These are phyloP conservation scores for Vitis rupestris DNA, from an alignment of 164 flowering plant species.

Conservation along the genomic window DNA sequence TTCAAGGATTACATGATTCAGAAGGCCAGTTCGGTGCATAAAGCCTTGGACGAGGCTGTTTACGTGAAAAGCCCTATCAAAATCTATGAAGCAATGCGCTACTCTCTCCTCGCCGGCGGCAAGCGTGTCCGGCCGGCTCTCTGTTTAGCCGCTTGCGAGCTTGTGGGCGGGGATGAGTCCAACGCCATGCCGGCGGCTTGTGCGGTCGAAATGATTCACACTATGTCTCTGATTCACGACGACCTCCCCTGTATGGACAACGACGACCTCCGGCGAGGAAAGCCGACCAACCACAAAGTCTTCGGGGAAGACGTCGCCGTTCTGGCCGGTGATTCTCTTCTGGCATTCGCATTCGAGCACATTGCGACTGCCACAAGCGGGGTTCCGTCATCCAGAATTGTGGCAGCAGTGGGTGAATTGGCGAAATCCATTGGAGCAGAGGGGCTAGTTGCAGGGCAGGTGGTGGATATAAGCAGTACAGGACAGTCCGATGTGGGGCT, in stretches of 20 bases:
- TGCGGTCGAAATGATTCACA: slow-evolving; percentile 61
- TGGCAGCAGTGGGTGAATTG: no score
- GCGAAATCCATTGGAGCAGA: no score
- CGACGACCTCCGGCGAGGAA: slow-evolving; percentile 48
- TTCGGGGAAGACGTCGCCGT: no score
- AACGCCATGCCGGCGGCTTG: slow-evolving; percentile 50
- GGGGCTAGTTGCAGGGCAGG: no score
- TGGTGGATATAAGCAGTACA: slow-evolving; percentile 29
- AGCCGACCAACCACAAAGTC: slow-evolving; percentile 25
- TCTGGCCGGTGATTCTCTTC: no score
- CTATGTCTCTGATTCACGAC: slow-evolving; percentile 64
- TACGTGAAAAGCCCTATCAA: no score
- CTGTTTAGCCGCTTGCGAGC: slow-evolving; percentile 52
- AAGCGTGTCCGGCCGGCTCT: slow-evolving; percentile 56
- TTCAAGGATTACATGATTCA: no score
- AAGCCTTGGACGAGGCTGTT: no score
- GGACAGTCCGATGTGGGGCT: slow-evolving; percentile 20
- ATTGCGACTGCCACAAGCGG: no score
- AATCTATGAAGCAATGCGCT: slow-evolving; percentile 24
- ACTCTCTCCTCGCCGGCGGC: slow-evolving; percentile 43
- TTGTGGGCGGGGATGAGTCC: slow-evolving; percentile 52
- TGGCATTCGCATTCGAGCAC: no score
- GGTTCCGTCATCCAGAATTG: no score
- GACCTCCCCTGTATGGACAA: slow-evolving; percentile 65
- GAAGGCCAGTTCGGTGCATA: no score